phyloP scores from a whole-genome alignment of 108 stramenopile species.

The Pseudonitzschia pungens region DNA sequence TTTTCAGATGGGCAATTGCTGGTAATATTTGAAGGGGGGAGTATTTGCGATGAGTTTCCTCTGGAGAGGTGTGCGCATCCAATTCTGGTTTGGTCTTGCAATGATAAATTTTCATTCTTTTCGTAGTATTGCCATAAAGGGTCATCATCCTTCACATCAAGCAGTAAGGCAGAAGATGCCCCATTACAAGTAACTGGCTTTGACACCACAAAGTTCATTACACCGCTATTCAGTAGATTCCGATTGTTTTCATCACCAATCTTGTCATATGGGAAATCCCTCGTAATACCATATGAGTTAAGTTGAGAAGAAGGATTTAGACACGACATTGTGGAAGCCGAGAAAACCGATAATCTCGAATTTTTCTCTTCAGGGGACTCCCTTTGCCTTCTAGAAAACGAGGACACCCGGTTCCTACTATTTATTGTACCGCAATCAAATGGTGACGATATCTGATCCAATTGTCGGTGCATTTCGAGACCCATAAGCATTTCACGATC shows the following conservation, averaged over 20 bases:
- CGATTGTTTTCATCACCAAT: background rate
- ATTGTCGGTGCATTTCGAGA: background rate
- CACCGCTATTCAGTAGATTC: background rate
- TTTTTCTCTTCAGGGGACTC: background rate
- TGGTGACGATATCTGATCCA: background rate
- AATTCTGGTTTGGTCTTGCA: too few species aligned
- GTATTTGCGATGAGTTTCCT: too few species aligned
- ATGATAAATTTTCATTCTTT: background rate
- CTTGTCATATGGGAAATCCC: background rate
- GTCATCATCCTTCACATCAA: constrained; percentile 2
- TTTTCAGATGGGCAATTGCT: background rate
- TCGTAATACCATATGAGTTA: background rate
- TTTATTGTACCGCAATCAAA: background rate
- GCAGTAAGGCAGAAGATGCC: constrained; percentile 5
- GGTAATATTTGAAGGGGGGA: too few species aligned
- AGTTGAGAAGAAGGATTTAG: background rate
- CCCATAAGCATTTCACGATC: constrained; percentile 13
- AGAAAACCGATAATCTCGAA: background rate
- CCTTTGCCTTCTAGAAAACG: background rate
- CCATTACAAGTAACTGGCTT: background rate
- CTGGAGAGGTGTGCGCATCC: too few species aligned
- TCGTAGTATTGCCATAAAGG: background rate
- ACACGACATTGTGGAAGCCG: constrained; percentile 5
- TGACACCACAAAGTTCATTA: background rate
- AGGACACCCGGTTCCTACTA: background rate